Base-by-base conservation (phyloP, 257 asterid genomes). In the Prunella vulgaris region DNA sequence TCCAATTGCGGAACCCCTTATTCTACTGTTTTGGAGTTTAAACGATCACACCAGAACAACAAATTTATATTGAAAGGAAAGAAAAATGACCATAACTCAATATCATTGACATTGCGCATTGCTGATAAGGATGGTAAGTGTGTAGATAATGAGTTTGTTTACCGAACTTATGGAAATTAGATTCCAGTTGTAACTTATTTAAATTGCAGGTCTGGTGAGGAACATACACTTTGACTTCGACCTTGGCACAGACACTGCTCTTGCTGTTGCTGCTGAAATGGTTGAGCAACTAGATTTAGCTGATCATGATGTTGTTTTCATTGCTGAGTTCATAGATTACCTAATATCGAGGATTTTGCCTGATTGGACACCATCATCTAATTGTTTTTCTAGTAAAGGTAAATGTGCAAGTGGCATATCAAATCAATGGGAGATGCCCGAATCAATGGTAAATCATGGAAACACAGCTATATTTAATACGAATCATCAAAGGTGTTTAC, bases 231-330 rank as follows among this genome's bases (percentile, higher is more conserved):
- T 90, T 20, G 10, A 22, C 1, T 90, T 90, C 77, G 85, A 88
- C 73, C 92, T 85, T 5, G 83, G 85, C 58, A 70, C 74, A 12
- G 97, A 90, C 76, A 90, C 97, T 2, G 95, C 94, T 6, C 82
- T 82, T 7, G 83, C 89, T 1, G 86, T 88, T 20, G 91, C 94
- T n/a, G 84, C 88, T 13, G 97, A 90, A 82, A 88, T 90, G 95
- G 90, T 86, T 51, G 95, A 90, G 74, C 90, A 83, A 17, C 79
- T 90, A 24, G 81, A 85, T n/a, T 74, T 90, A 58, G 83, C 85
- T 5, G 89, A 90, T 74, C 93, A 85, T 30, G 93, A 87, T 54
- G 88, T 90, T 10, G 80, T 38, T 49, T 85, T 90, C 77, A 87
- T 90, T 42, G 95, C 95, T 1, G 91, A 85, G 70, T 86, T 87